A percentile compares a stretch with the other conserved stretches of the same genome.
phyloP scores from a whole-genome alignment of 2,329 filamentous ascomycete genomes.

The Phialophora chinensis region DNA sequence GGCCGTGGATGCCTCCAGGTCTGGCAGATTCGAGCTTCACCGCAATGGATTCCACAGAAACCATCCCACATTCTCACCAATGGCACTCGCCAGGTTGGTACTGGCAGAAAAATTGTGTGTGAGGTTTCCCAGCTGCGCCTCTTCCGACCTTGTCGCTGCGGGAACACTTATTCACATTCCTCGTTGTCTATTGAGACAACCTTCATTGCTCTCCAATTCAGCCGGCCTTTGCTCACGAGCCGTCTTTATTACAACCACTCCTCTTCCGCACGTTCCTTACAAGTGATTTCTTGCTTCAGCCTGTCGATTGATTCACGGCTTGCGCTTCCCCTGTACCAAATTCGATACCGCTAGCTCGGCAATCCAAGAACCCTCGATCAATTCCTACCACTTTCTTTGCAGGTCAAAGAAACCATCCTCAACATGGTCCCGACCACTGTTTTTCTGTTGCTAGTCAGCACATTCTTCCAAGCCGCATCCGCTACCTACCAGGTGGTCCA shows the following conservation, averaged over 20 bases:
- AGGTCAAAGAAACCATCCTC: slow-evolving; percentile 3
- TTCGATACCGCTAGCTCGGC: slow-evolving; percentile 14
- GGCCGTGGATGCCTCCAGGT: slow-evolving; percentile 11
- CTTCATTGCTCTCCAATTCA: background rate
- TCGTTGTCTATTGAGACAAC: slow-evolving; percentile 8
- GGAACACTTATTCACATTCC: slow-evolving; percentile 13
- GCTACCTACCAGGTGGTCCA: slow-evolving; percentile 49
- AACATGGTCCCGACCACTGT: slow-evolving; percentile 7
- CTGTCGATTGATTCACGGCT: slow-evolving; percentile 19
- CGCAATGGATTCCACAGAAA: background rate
- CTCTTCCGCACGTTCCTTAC: background rate
- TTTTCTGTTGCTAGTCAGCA: slow-evolving; percentile 36
- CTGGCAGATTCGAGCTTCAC: slow-evolving; percentile 20
- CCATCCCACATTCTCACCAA: slow-evolving; percentile 4
- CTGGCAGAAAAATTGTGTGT: slow-evolving; percentile 20
- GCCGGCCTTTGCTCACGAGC: background rate
- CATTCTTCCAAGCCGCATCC: slow-evolving; percentile 28
- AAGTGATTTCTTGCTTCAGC: background rate
- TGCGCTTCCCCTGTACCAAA: background rate
- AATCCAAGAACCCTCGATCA: background rate
- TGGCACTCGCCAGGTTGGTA: slow-evolving; percentile 5
- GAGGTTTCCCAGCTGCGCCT: slow-evolving; percentile 4
- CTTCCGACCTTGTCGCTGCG: slow-evolving; percentile 3
- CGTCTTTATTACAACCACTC: slow-evolving; percentile 4
- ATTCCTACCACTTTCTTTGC: slow-evolving; percentile 5